Evolutionary conservation across 441 rosid genomes (phyloP), one percentile per base, ranked within the genome.

Genomic region (Bruguiera hainesii): DNA sequence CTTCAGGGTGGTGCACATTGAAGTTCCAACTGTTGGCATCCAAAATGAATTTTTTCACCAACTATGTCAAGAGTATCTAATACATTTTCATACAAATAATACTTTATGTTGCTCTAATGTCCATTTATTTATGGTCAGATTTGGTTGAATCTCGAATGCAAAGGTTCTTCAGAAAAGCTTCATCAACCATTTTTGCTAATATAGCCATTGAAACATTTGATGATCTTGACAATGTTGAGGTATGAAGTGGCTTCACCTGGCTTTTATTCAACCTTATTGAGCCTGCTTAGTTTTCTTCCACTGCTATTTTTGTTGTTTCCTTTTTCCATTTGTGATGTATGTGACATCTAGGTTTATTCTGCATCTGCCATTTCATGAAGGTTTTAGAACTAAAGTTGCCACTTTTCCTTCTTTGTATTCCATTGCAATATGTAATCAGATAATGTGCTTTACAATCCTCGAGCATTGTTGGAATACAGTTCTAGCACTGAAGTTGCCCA

Each of bases 181-280:
- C 86, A 65, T 91, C 93, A 10, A 35, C 85, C 9, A 67, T 82
- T 75, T 87, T 96, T 69, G 80, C 84, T 15, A 82, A 84, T 80
- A 77, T 93, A 75, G 67, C 76, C 16, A 60, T 93, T 18, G 86
- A 87, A 51, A 31, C 74, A 48, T 77, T 86, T 56, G 86, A 84
- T 64, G 81, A 78, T 83, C 83, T 84, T 66, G 88, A 79, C 53
- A 18, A 42, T 11, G 67, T 89, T 78, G 98, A 96, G 99, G 99
- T 93, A 80, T 42, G 69, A 50, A 35, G 60, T 56, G 25, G 66
- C 23, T 72, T 61, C 53, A 73, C 49, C 15, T 42, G 13, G 48
- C 48, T 11, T 11, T 42, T 11, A 42, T 42, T 42, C 48, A 42
- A 42, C 48, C 46, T 3, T 42, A 42, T 0, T 3, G 15, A 42